Conservation (phyloP, 164 flowering plant species). For the Euptelea pleiosperma region DNA sequence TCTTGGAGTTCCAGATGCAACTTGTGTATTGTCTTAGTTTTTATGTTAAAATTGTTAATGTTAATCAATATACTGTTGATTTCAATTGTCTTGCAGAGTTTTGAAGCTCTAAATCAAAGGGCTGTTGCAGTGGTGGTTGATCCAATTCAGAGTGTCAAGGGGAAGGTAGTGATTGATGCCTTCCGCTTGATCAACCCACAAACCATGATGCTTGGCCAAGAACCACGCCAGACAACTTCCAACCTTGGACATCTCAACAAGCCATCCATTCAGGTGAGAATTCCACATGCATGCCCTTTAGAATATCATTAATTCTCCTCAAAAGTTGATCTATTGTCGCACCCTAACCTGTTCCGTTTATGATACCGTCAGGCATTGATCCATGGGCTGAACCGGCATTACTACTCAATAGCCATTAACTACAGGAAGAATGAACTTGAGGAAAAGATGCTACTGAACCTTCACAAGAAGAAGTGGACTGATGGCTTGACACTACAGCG, state of each 20-base stretch:
- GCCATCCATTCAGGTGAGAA: slow-evolving; percentile 35
- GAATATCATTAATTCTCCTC: not conserved
- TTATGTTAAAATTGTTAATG: too few relatives aligned
- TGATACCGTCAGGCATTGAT: slow-evolving; percentile 65
- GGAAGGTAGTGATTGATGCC: slow-evolving; percentile 97
- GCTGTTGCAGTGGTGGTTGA: slow-evolving; percentile 39
- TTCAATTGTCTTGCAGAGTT: slow-evolving; percentile 58
- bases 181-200: slow-evolving; percentile 94
- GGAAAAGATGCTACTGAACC: slow-evolving; percentile 51
- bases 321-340: not conserved
- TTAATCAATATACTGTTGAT: too few relatives aligned
- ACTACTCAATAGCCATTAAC: slow-evolving; percentile 93
- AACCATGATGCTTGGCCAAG: slow-evolving; percentile 93
- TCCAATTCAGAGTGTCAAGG: slow-evolving; percentile 90
- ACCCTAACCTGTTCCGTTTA: not conserved
- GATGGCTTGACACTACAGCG: slow-evolving; percentile 55
- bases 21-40: too few relatives aligned
- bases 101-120: slow-evolving; percentile 50
- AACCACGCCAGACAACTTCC: slow-evolving; percentile 94
- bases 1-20: too few relatives aligned
- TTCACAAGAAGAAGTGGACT: slow-evolving; percentile 98
- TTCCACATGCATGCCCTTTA: too few relatives aligned
- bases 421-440: slow-evolving; percentile 93
- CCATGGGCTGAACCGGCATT: slow-evolving; percentile 92
- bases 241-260: slow-evolving; percentile 56